Base-by-base conservation (phyloP, 2,329 filamentous ascomycete genomes). In the Neofusicoccum cordaticola region DNA sequence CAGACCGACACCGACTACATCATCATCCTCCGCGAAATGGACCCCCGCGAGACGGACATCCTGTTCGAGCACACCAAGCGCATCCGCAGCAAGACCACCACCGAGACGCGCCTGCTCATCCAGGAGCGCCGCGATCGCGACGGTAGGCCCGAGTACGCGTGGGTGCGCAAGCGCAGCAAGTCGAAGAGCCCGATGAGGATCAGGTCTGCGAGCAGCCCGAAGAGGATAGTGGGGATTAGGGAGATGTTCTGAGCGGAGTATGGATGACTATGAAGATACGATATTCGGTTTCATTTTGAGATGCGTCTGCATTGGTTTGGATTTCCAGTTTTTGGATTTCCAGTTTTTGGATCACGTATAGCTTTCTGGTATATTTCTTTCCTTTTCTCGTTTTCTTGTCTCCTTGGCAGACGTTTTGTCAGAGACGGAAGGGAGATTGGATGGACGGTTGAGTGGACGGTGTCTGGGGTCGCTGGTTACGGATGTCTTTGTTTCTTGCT, bases 51-150 rank as follows among this genome's bases (percentile, higher is more conserved):
- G 61, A 83, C 81, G 4, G 80, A 83, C 47, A 74, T 82, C 31
- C 71, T 83, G 35, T 83, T 83, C 68, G 81, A 83, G 68, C 81
- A 83, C 67, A 83, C 81, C 13, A 75, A 76, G 13, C 77, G 80
- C 27, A 73, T 83, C 19, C 78, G 80, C 71, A 67, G 68, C 17
- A 74, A 74, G 44, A 64, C 64, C 64, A 70, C 68, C 34, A 58
- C 56, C 1, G 56, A 60, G 42, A 68, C 67, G 35, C 75, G 72
- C 41, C 69, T 82, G 60, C 74, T 82, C 63, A 77, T 82, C 56
- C 79, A 82, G 67, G 73, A 78, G 22, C 75, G 76, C 13, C 71
- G 72, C 64, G 70, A 72, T 52, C 73, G 74, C 47, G 70, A 71
- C 15, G 72, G 73, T 15, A 76, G 78, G 69, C 74, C 74, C 37